phyloP scores from a whole-genome alignment of 495 filamentous ascomycete species.

The Neurospora africana region DNA sequence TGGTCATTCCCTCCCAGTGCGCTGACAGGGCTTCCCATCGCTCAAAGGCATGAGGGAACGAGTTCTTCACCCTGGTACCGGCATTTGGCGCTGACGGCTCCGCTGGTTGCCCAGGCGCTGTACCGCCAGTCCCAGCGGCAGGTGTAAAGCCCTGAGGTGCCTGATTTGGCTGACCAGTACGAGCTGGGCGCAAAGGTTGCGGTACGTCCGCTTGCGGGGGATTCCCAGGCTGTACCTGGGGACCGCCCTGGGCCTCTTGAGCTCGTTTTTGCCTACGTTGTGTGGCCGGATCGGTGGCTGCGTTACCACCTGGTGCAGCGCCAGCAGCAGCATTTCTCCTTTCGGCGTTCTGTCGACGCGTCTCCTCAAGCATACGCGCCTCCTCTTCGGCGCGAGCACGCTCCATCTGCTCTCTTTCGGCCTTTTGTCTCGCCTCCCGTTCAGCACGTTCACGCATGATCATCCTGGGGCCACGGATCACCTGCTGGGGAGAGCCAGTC shows the following conservation, averaged over 20 bases:
- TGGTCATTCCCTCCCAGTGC: conserved; percentile 95
- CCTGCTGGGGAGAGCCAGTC: conserved; percentile 37
- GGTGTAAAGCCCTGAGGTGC: conserved; percentile 10
- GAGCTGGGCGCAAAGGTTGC: conserved; percentile 15
- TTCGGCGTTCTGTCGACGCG: conserved; percentile 34
- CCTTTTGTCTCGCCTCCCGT: conserved; percentile 55
- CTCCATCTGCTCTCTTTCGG: conserved; percentile 45
- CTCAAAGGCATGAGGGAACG: conserved; percentile 94
- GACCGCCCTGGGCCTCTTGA: conserved; percentile 12
- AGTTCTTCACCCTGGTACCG: conserved; percentile 30
- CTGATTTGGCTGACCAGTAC: conserved; percentile 14
- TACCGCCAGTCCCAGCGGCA: conserved; percentile 1
- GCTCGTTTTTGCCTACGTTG: conserved; percentile 31
- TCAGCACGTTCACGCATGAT: conserved; percentile 61
- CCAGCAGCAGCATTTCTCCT: conserved; percentile 49
- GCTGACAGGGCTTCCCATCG: conserved; percentile 94
- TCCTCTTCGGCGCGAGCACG: conserved; percentile 44
- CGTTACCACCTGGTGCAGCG: conserved; percentile 37
- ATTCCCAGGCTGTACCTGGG: conserved; percentile 3
- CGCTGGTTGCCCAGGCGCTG: conserved; percentile 17
- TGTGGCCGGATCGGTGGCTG: conserved; percentile 25
- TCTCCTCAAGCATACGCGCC: conserved; percentile 43
- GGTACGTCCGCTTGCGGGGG: conserved; percentile 8
- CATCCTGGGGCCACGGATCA: conserved; percentile 51
- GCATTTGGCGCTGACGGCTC: conserved; percentile 22